phyloP scores from a whole-genome alignment of 495 filamentous ascomycete genomes.

The Darksidea phi region DNA sequence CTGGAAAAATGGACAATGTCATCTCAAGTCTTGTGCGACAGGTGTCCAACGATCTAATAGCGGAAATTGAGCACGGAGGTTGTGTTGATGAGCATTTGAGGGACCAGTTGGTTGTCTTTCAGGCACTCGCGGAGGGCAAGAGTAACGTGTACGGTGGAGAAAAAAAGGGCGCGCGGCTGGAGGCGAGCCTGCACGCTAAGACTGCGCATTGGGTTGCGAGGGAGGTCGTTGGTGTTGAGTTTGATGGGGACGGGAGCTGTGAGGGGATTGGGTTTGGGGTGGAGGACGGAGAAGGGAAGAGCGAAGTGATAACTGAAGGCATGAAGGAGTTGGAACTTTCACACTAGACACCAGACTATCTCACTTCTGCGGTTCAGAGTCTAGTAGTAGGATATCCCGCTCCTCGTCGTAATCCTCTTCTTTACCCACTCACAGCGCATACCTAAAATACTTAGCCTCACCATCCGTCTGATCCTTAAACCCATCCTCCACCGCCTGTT shows the following conservation, averaged over 20 bases:
- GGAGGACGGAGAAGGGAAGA: background rate
- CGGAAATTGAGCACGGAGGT: slow-evolving; percentile 55
- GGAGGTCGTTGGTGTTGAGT: slow-evolving; percentile 55
- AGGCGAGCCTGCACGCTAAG: slow-evolving; percentile 55
- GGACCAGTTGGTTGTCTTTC: slow-evolving; percentile 81
- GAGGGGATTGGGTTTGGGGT: slow-evolving; percentile 46
- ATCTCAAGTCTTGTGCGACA: slow-evolving; percentile 42
- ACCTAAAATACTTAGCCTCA: slow-evolving; percentile 56
- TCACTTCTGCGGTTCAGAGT: too few relatives aligned
- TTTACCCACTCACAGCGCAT: slow-evolving; percentile 27
- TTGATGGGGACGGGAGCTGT: slow-evolving; percentile 54
- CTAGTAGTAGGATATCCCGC: too few relatives aligned
- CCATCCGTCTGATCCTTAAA: slow-evolving; percentile 62
- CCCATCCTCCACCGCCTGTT: slow-evolving; percentile 48
- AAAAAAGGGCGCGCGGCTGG: slow-evolving; percentile 17
- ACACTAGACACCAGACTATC: too few relatives aligned
- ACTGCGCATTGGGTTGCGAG: slow-evolving; percentile 74
- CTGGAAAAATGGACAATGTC: slow-evolving; percentile 19
- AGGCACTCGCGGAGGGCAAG: slow-evolving; percentile 63
- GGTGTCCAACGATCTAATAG: slow-evolving; percentile 58
- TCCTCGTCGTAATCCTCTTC: too few relatives aligned
- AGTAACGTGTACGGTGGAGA: slow-evolving; percentile 43
- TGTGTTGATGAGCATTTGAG: slow-evolving; percentile 69
- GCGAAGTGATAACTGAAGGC: background rate
- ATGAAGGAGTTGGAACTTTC: slow-evolving; percentile 4